Evolutionary conservation across 148 eudicot genomes (phyloP).

Genomic region (Vaccinium corymbosum): DNA sequence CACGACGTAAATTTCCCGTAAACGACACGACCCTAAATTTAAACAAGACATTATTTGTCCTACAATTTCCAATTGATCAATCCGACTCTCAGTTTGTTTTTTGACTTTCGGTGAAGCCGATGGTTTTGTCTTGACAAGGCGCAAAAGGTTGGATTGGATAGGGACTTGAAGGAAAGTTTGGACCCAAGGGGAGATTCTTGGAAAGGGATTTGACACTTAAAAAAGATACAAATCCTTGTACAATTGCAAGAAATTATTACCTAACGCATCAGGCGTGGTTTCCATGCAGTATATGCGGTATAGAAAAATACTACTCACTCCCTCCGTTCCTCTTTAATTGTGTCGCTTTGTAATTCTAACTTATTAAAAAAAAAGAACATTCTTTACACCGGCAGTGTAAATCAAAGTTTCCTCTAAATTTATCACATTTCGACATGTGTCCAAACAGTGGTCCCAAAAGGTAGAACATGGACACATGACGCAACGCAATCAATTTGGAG

Average conservation of each 20-base stretch:
- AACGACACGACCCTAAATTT: not conserved
- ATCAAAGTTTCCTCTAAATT: no score
- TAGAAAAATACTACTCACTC: no score
- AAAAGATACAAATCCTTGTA: constrained; percentile 18
- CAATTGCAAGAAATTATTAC: constrained; percentile 2
- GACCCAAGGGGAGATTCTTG: constrained; percentile 36
- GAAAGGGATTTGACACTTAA: constrained; percentile 47
- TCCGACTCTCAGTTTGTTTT: constrained; percentile 21
- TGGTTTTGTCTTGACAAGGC: constrained; percentile 33
- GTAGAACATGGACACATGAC: no score
- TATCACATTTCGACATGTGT: no score
- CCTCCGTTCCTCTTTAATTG: no score
- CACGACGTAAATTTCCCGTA: not conserved
- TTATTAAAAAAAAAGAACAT: no score
- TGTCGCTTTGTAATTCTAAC: no score
- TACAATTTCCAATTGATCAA: constrained; percentile 13
- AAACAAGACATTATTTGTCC: not conserved
- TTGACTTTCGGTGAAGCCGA: constrained; percentile 30
- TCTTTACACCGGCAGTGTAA: no score
- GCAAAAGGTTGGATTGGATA: constrained; percentile 34
- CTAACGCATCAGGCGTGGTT: constrained; percentile 1
- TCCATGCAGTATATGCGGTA: not conserved
- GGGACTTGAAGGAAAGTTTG: constrained; percentile 45
- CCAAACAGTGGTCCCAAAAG: no score
- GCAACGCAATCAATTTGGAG: no score